Conservation (phyloP, 208 protist species). For the Acanthamoeba royreba region DNA sequence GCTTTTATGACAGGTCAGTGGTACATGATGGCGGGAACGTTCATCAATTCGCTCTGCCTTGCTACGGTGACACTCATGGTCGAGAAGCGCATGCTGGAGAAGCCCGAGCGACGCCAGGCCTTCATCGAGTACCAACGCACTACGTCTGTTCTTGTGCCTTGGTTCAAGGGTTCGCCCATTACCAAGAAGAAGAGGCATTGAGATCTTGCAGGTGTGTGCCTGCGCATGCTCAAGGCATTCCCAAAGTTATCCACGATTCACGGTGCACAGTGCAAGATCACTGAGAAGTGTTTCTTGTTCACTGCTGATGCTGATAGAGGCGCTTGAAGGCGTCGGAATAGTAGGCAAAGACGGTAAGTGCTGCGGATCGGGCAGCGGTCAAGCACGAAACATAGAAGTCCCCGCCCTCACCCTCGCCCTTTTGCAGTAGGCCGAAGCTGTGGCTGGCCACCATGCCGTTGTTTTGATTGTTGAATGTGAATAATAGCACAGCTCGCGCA, state of each 20-base stretch:
- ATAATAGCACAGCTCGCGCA: background rate
- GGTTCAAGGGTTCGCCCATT: background rate
- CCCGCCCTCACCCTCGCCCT: constrained; percentile 2
- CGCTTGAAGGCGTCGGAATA: background rate
- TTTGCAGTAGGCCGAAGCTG: constrained; percentile 10
- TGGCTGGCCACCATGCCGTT: constrained; percentile 7
- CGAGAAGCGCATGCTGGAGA: constrained; percentile 38
- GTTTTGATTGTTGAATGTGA: constrained; percentile 18
- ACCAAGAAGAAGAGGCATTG: constrained; percentile 23
- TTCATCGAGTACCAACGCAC: constrained; percentile 37
- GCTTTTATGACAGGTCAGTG: constrained; percentile 11
- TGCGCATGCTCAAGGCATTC: background rate
- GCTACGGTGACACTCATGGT: constrained; percentile 43
- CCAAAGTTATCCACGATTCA: no score
- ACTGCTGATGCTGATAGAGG: background rate
- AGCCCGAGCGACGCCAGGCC: background rate
- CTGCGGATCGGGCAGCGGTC: background rate
- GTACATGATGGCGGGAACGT: constrained; percentile 17
- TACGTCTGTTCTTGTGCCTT: constrained; percentile 29
- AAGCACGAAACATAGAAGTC: background rate
- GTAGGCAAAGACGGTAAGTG: background rate
- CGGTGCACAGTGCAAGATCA: no score
- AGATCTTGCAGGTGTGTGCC: no score
- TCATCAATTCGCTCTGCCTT: constrained; percentile 40
- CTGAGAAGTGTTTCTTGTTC: background rate